A percentile compares a stretch with the other conserved stretches of the same genome.
phyloP scores from a whole-genome alignment of 1,284 basidiomycete genomes.

The Amylostereum chailletii region DNA sequence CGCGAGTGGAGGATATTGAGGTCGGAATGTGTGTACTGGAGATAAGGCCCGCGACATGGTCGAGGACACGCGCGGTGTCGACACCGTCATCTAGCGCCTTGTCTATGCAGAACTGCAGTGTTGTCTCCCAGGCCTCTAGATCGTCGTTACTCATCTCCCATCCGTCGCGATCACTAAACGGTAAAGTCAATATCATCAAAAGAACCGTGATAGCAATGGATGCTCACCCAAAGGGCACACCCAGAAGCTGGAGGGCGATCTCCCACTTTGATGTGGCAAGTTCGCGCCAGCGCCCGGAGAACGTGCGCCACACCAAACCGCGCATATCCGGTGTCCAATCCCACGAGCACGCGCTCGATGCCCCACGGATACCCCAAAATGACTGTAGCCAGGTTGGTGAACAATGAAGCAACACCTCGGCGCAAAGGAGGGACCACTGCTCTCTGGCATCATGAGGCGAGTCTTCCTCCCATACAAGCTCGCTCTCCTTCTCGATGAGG shows the following conservation, averaged over 20 bases:
- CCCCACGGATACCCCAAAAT: slow-evolving; percentile 37
- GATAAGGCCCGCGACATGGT: slow-evolving; percentile 42
- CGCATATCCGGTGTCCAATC: slow-evolving; percentile 30
- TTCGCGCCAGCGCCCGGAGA: slow-evolving; percentile 43
- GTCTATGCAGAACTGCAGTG: slow-evolving; percentile 41
- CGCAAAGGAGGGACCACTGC: slow-evolving; percentile 53
- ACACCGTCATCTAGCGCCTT: slow-evolving; percentile 51
- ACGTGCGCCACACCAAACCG: slow-evolving; percentile 45
- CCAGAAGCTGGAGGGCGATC: slow-evolving; percentile 43
- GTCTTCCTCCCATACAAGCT: slow-evolving; percentile 37
- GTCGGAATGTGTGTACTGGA: slow-evolving; percentile 34
- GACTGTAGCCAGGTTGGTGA: slow-evolving; percentile 22
- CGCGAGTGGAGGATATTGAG: slow-evolving; percentile 34
- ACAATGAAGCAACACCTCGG: slow-evolving; percentile 30
- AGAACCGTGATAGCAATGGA: background rate
- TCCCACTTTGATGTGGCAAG: slow-evolving; percentile 38
- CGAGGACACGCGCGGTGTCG: slow-evolving; percentile 42
- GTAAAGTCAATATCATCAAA: slow-evolving; percentile 4
- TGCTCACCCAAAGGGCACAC: slow-evolving; percentile 53
- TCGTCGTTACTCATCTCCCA: slow-evolving; percentile 53
- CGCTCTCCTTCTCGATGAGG: slow-evolving; percentile 38
- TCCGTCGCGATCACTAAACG: slow-evolving; percentile 30
- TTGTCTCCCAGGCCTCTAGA: slow-evolving; percentile 45
- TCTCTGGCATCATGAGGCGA: slow-evolving; percentile 28
- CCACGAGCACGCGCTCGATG: slow-evolving; percentile 21